Evolutionary conservation across 352 stramenopile genomes (phyloP).

Genomic region (Globisporangium camurandrum): DNA sequence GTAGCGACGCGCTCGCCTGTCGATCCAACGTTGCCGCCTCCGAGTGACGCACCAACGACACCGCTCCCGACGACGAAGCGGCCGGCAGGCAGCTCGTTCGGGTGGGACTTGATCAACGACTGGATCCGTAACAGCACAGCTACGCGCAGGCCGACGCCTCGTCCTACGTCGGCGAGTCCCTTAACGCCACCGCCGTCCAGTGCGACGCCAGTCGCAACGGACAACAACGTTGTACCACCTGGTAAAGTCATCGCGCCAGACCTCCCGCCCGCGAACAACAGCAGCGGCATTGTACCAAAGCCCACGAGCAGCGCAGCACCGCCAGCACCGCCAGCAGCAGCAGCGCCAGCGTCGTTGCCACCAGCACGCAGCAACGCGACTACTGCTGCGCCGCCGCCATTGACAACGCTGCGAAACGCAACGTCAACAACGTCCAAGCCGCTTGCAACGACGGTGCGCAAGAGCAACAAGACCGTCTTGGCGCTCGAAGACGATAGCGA

Average conservation of each 20-base stretch:
- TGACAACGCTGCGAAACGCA: too few relatives aligned
- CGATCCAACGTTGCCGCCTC: background rate
- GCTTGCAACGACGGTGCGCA: constrained; percentile 1
- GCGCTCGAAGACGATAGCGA: constrained; percentile 3
- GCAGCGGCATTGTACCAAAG: background rate
- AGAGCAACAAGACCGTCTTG: constrained; percentile 4
- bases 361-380: background rate
- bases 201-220: background rate
- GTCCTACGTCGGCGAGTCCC: background rate
- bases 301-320: background rate
- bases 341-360: background rate
- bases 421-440: background rate
- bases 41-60: background rate
- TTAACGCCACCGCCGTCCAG: too few relatives aligned
- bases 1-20: background rate
- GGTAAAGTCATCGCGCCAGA: background rate
- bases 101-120: constrained; percentile 7
- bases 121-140: background rate
- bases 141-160: background rate
- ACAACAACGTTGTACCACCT: too few relatives aligned
- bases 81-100: background rate
- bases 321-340: background rate
- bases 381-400: background rate
- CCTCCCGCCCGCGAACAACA: background rate
- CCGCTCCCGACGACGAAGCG: background rate